Percentiles rank a stretch among this genome's conserved stretches.
Evolutionary conservation across 2,329 filamentous ascomycete species (phyloP).

Genomic region (Neonectria neomacrospora): DNA sequence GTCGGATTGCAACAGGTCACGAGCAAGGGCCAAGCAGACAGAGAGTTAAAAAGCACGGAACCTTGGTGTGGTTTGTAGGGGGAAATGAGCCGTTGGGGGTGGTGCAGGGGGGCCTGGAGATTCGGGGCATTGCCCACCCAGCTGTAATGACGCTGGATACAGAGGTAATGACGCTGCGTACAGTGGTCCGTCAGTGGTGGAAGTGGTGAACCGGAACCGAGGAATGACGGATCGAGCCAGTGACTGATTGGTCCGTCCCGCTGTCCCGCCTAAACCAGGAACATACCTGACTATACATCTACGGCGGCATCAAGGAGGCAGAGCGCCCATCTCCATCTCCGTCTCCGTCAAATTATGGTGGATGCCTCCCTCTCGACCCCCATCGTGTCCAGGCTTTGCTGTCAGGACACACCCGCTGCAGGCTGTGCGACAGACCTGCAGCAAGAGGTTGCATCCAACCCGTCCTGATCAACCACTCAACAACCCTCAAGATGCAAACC

Average conservation of each 20-base stretch:
- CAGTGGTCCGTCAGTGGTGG: not conserved
- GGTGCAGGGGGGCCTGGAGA: not conserved
- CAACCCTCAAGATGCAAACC: not conserved
- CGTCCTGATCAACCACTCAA: not conserved
- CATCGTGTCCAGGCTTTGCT: not conserved
- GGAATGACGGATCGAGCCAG: slow-evolving; percentile 18
- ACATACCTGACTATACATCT: too few species aligned
- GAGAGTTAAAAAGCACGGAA: not conserved
- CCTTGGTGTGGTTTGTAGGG: not conserved
- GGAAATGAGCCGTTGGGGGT: slow-evolving; percentile 33
- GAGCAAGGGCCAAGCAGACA: slow-evolving; percentile 1
- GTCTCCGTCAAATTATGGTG: not conserved
- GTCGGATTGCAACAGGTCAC: not conserved
- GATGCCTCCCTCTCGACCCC: not conserved
- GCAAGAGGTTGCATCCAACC: not conserved
- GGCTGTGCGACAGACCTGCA: slow-evolving; percentile 18
- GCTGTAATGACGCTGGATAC: slow-evolving; percentile 6
- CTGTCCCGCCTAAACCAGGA: not conserved
- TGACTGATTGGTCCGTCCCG: slow-evolving; percentile 2
- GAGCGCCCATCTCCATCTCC: not conserved
- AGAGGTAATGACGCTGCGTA: slow-evolving; percentile 5
- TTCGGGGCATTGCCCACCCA: too few species aligned
- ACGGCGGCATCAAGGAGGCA: too few species aligned
- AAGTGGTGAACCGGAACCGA: not conserved
- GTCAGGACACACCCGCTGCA: slow-evolving; percentile 2